Percentiles rank a stretch among this genome's conserved stretches.
phyloP scores from a whole-genome alignment of 2,329 filamentous ascomycete species.

The Aaosphaeria pasadenensis region DNA sequence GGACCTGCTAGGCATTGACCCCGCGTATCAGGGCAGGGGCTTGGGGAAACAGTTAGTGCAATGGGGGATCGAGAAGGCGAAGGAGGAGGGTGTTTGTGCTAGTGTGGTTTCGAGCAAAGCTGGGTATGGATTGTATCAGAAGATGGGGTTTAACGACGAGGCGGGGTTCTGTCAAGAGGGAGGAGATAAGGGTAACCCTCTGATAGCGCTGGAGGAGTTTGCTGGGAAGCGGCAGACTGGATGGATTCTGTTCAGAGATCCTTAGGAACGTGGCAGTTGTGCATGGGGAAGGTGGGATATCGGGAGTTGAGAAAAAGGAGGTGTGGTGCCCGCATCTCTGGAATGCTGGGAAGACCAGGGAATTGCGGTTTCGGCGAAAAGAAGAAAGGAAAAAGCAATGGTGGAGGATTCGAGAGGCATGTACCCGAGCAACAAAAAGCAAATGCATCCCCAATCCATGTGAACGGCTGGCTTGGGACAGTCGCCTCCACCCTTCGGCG shows the following conservation, averaged over 20 bases:
- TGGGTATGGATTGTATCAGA: slow-evolving; percentile 39
- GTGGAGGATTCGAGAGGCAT: too few relatives aligned
- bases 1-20: slow-evolving; percentile 33
- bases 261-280: not conserved
- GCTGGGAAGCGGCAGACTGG: slow-evolving; percentile 1
- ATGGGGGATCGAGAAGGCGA: slow-evolving; percentile 38
- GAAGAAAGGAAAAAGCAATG: too few relatives aligned
- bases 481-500: too few relatives aligned
- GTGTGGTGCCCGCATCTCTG: too few relatives aligned
- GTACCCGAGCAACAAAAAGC: too few relatives aligned
- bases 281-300: too few relatives aligned
- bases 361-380: too few relatives aligned
- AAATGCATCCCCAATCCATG: too few relatives aligned
- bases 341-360: too few relatives aligned
- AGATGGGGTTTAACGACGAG: slow-evolving; percentile 19
- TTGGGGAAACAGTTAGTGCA: slow-evolving; percentile 35
- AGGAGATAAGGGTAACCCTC: slow-evolving; percentile 10
- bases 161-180: slow-evolving; percentile 22
- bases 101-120: slow-evolving; percentile 34
- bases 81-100: slow-evolving; percentile 28
- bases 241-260: slow-evolving; percentile 19
- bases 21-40: slow-evolving; percentile 34
- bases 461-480: too few relatives aligned
- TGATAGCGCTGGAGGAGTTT: slow-evolving; percentile 3
- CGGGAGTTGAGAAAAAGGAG: too few relatives aligned